Percentiles rank a stretch among this genome's conserved stretches.
Conservation (phyloP, 257 asterid genomes). For the Catharanthus roseus region DNA sequence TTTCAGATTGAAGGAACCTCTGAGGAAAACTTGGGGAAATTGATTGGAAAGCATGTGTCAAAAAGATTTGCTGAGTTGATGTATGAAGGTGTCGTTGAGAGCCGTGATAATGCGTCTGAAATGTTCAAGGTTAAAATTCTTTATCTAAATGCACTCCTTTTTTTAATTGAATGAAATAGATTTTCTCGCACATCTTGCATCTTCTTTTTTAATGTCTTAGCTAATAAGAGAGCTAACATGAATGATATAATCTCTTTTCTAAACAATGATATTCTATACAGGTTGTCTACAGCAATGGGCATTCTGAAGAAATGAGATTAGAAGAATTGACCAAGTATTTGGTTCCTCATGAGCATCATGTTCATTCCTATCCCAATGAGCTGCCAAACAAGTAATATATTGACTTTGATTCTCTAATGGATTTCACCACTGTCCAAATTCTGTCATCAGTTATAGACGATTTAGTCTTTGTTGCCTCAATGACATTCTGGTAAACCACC, state of each 20-base stretch:
- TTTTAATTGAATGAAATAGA: background rate
- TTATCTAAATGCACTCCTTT: background rate
- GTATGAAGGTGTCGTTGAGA: background rate
- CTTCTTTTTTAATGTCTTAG: too few relatives aligned
- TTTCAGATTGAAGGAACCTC: conserved; percentile 7
- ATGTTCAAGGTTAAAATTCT: conserved; percentile 9
- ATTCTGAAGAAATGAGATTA: background rate
- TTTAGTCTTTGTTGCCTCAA: too few relatives aligned
- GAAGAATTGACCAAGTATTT: background rate
- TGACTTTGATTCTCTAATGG: too few relatives aligned
- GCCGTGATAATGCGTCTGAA: background rate
- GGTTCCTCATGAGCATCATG: background rate
- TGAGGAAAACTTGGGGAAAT: background rate
- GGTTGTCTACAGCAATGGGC: conserved; percentile 1
- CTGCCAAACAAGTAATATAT: background rate
- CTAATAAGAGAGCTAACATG: background rate
- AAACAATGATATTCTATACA: conserved; percentile 6
- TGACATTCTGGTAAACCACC: too few relatives aligned
- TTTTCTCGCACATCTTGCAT: background rate
- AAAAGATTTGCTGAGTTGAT: conserved; percentile 1
- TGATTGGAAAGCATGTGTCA: conserved; percentile 2
- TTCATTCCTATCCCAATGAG: background rate
- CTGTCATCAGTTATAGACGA: too few relatives aligned
- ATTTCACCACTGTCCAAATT: too few relatives aligned
- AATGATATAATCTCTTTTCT: background rate